Base-by-base conservation (phyloP, 2,329 filamentous ascomycete genomes). In the Lojkania enalia region DNA sequence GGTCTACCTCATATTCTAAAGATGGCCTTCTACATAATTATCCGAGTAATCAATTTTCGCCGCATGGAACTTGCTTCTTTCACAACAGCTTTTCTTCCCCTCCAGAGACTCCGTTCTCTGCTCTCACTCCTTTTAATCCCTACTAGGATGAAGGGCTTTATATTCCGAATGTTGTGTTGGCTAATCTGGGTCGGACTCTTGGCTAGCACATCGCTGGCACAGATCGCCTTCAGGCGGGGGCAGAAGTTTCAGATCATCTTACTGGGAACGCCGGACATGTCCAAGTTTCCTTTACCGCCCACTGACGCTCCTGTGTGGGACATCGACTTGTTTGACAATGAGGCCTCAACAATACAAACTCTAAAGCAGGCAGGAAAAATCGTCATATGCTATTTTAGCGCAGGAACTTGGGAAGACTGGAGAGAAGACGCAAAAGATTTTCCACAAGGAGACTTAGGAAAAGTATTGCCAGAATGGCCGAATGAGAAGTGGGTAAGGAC, bases 371-470 rank as follows among this genome's bases (percentile, higher is more conserved):
- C 53, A 18, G 62, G 62, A 7, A 63, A 64, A 42, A 54, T 46
- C 20, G 60, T 66, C 20, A 61, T 66, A 15, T 64, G 62, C 38
- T 67, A 67, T 27, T 66, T 66, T 45, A 64, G 60, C 44, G 63
- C 62, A 11, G 63, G 62, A 4, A 63, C 58, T 3, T 51, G 44
- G 31, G 62, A 66, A 38, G 50, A 63, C 25, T 67, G 62, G 61
- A 52, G 63, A 32, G 51, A 57, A 15, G 63, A 64, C 46, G 59
- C 54, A 25, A 52, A 44, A 16, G 46, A 54, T 12, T 61, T 67
- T 40, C 50, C 60, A 1, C 20, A 38, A 6, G 48, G 35, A n/a
- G 63, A 66, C 45, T 14, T 55, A 11, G 63, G 63, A 12, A 62
- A 63, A 21, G 51, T 57, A 1, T 32, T 67, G n/a, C 54, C 54